phyloP scores from a whole-genome alignment of 352 stramenopile species.

The Pythium dissotocum region DNA sequence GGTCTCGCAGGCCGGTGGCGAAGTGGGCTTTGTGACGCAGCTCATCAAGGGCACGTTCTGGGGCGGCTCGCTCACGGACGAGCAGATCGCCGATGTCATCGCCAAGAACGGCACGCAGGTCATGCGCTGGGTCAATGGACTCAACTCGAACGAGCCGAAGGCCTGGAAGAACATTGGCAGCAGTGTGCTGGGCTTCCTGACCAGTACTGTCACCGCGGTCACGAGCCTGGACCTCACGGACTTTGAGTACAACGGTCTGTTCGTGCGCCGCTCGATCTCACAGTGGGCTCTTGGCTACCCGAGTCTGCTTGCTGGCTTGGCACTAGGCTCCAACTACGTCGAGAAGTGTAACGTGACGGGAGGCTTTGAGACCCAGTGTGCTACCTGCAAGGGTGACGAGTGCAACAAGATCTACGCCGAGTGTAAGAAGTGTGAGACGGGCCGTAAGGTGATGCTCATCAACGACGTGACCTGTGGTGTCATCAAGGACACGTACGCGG shows the following conservation, averaged over 20 bases:
- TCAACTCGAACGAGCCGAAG: constrained; percentile 71
- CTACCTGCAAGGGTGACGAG: constrained; percentile 31
- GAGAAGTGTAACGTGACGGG: constrained; percentile 35
- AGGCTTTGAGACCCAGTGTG: constrained; percentile 46
- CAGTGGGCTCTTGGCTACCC: constrained; percentile 77
- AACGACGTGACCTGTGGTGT: constrained; percentile 35
- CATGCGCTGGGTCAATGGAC: constrained; percentile 74
- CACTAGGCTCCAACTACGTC: constrained; percentile 58
- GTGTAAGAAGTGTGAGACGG: constrained; percentile 37
- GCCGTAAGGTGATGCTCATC: constrained; percentile 26
- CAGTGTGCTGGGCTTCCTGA: constrained; percentile 49
- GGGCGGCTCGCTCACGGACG: constrained; percentile 26
- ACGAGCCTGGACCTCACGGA: constrained; percentile 47
- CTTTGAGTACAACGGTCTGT: constrained; percentile 79
- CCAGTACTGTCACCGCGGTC: constrained; percentile 31
- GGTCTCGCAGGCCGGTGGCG: constrained; percentile 57
- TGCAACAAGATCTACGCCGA: constrained; percentile 33
- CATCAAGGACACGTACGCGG: constrained; percentile 34
- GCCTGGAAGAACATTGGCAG: constrained; percentile 62
- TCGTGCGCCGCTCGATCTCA: constrained; percentile 52
- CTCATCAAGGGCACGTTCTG: constrained; percentile 51
- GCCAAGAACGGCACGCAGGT: constrained; percentile 49
- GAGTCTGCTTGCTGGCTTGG: constrained; percentile 63
- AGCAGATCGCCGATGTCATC: constrained; percentile 32
- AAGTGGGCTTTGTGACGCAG: constrained; percentile 49